Evolutionary conservation across 257 asterid species (phyloP), one percentile per base, ranked within the genome.

Genomic region (Lantana camara): DNA sequence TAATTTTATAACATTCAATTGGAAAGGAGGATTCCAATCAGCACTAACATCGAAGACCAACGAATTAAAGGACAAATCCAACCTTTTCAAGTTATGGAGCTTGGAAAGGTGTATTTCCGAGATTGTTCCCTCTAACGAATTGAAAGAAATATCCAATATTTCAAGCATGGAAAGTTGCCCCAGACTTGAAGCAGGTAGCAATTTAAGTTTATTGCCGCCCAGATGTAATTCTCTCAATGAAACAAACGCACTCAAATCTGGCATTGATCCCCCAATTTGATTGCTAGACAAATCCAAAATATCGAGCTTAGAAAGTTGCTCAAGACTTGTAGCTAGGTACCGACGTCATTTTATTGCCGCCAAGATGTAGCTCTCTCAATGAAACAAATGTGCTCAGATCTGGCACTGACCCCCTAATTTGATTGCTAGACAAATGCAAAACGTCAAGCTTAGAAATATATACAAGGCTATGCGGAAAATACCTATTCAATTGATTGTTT

Each of bases 1-100:
- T n/a, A n/a, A n/a, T 0, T 0, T 2, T 46, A 79, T 6, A 8
- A 0, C 0, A 13, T 27, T 2, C 22, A 79, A 22, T 1, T 72
- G 65, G 17, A 75, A 75, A 63, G 71, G 68, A 47, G 81, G 81
- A 40, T 13, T 15, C 84, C 81, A 75, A 13, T 55, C 35, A 0
- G 44, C 20, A 45, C 57, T 38, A 2, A 52, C 14, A 19, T 75
- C 57, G 24, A 68, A 38, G 13, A 54, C 1, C 57, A 70, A 27
- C 7, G 63, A 32, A 63, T 76, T 76, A 29, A 8, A 50, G 38
- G 78, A 75, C 17, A 82, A 60, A 24, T 50, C 60, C 46, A 78
- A 23, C 7, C 0, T n/a, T 13, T 66, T 52, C 27, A 81, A 52
- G 29, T 51, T 64, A 10, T 34, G 13, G 21, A 75, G 80, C 4